Evolutionary conservation across 1,284 basidiomycete genomes (phyloP).

Genomic region (Sanghuangporus baumii): DNA sequence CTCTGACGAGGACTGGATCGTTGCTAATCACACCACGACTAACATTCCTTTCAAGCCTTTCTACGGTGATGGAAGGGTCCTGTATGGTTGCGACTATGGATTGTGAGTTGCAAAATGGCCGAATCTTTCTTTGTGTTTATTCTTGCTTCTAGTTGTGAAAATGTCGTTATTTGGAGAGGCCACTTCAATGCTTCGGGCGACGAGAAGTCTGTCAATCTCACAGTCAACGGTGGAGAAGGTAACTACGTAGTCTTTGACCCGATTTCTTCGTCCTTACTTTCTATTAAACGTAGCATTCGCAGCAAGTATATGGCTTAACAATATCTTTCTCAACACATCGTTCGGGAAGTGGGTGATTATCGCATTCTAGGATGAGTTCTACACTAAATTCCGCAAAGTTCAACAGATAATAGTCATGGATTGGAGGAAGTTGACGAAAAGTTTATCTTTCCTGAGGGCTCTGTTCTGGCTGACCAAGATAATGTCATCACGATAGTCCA

Average conservation of each 20-base stretch:
- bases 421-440: slow-evolving; percentile 58
- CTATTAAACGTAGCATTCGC: slow-evolving; percentile 51
- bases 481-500: slow-evolving; percentile 75
- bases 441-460: slow-evolving; percentile 54
- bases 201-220: slow-evolving; percentile 60
- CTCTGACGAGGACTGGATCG: slow-evolving; percentile 56
- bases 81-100: slow-evolving; percentile 79
- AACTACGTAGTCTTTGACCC: background rate
- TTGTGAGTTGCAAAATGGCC: slow-evolving; percentile 46
- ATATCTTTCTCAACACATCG: slow-evolving; percentile 63
- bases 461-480: slow-evolving; percentile 44
- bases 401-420: slow-evolving; percentile 53
- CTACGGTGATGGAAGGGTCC: slow-evolving; percentile 66
- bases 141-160: slow-evolving; percentile 55
- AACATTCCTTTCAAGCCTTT: slow-evolving; percentile 61
- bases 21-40: slow-evolving; percentile 63
- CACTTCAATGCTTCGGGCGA: slow-evolving; percentile 59
- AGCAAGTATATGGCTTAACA: slow-evolving; percentile 76
- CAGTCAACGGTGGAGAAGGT: slow-evolving; percentile 77
- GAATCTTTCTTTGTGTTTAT: background rate
- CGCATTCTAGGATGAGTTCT: background rate
- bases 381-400: slow-evolving; percentile 31
- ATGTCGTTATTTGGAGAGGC: slow-evolving; percentile 74
- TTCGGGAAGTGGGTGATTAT: slow-evolving; percentile 56
- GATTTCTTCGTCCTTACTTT: background rate